Evolutionary conservation across 2,329 filamentous ascomycete genomes (phyloP).

Genomic region (Stagonosporopsis cucurbitacearum): DNA sequence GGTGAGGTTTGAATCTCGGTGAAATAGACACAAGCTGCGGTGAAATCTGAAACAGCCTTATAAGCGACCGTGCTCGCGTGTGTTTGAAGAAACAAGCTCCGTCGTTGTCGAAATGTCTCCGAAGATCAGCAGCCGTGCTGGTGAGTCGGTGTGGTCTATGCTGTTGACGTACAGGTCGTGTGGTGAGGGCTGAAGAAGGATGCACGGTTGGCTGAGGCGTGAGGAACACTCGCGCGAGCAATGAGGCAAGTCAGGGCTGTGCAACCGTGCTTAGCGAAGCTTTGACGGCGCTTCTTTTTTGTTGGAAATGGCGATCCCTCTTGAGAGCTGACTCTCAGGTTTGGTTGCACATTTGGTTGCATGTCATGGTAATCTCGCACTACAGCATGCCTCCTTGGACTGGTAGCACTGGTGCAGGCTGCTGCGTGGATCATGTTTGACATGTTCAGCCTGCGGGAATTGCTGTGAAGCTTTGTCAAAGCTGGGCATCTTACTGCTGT

Average conservation of each 20-base stretch:
- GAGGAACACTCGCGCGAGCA: conserved; percentile 8
- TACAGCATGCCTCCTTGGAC: background rate
- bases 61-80: background rate
- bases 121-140: background rate
- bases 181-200: conserved; percentile 3
- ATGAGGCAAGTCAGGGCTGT: background rate
- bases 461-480: background rate
- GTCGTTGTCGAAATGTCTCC: background rate
- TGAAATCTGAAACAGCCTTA: conserved; percentile 5
- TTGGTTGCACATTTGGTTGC: background rate
- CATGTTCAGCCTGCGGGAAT: background rate
- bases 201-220: conserved; percentile 8
- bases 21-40: background rate
- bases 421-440: background rate
- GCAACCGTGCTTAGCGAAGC: conserved; percentile 14
- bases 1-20: background rate
- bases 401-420: background rate
- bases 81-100: background rate
- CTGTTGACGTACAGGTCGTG: conserved; percentile 8
- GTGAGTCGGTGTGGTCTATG: background rate
- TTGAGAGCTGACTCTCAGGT: conserved; percentile 1
- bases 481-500: background rate
- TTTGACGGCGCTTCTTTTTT: background rate
- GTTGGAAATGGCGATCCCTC: conserved; percentile 6
- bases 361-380: background rate